These are phyloP conservation scores for Pseudogymnoascus sp. DNA, from an alignment of 2,329 filamentous ascomycete genomes.

Conservation along the genomic window DNA sequence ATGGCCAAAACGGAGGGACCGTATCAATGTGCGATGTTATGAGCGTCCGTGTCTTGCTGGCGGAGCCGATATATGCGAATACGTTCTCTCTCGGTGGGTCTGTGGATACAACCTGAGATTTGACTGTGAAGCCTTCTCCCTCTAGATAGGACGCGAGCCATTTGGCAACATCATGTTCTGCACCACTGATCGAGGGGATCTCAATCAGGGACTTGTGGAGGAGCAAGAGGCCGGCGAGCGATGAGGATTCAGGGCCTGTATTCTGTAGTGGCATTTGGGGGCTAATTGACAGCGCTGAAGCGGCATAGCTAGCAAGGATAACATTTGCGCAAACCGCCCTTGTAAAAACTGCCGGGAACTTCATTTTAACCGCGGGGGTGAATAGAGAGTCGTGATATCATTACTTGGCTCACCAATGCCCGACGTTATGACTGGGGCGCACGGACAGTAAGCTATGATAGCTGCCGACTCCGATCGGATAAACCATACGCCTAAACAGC, in stretches of 20 bases:
- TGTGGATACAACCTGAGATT: conserved; percentile 43
- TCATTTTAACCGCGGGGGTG: background rate
- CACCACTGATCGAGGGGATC: conserved; percentile 53
- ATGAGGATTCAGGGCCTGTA: conserved; percentile 14
- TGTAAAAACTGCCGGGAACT: background rate
- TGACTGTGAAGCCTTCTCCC: conserved; percentile 51
- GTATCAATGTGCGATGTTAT: conserved; percentile 60
- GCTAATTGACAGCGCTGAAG: conserved; percentile 14
- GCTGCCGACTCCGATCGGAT: background rate
- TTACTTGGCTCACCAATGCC: background rate
- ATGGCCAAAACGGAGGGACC: conserved; percentile 44
- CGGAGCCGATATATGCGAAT: conserved; percentile 48
- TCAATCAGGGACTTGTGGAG: conserved; percentile 57
- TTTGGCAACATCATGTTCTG: conserved; percentile 51
- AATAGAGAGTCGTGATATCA: conserved; percentile 2
- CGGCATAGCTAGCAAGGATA: conserved; percentile 16
- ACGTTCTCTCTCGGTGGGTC: conserved; percentile 43
- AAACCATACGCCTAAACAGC: conserved; percentile 11
- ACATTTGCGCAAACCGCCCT: conserved; percentile 5
- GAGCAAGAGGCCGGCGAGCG: conserved; percentile 39
- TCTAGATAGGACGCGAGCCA: conserved; percentile 52
- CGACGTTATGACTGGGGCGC: background rate
- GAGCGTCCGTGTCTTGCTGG: conserved; percentile 42
- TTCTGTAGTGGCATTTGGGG: conserved; percentile 16
- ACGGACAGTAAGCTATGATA: background rate